A percentile compares a stretch with the other conserved stretches of the same genome.
Evolutionary conservation across 306 rosid species (phyloP).

Genomic region (Canavalia gladiata): DNA sequence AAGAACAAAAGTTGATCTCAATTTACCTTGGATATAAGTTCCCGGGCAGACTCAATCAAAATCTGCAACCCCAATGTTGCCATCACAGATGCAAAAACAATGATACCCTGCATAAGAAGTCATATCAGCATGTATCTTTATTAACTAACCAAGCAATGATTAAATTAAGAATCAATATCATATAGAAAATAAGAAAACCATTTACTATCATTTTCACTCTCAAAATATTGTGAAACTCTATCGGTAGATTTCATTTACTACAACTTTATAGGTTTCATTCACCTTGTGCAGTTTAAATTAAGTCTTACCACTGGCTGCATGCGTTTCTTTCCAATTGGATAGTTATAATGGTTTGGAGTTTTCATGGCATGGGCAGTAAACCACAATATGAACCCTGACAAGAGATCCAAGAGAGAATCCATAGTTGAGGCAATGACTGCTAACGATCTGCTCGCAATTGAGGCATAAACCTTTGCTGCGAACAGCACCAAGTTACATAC

Average conservation of each 20-base stretch:
- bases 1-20: conserved; percentile 17
- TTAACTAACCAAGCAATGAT: conserved; percentile 11
- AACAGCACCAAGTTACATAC: conserved; percentile 70
- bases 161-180: too few relatives aligned
- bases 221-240: neutral
- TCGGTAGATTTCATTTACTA: neutral
- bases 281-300: neutral
- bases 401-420: conserved; percentile 86
- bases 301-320: conserved; percentile 86
- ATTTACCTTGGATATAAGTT: conserved; percentile 57
- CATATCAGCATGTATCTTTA: neutral
- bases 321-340: conserved; percentile 91
- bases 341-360: conserved; percentile 69
- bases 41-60: conserved; percentile 70
- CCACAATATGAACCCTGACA: conserved; percentile 90
- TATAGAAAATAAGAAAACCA: too few relatives aligned
- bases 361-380: conserved; percentile 79
- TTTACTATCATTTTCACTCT: neutral
- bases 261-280: neutral
- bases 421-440: conserved; percentile 88
- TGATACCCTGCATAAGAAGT: conserved; percentile 74
- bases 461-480: conserved; percentile 78
- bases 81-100: conserved; percentile 91
- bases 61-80: conserved; percentile 86
- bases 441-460: conserved; percentile 72